These are phyloP conservation scores for Melampsora larici-populina DNA, from an alignment of 1,284 basidiomycete species.

Conservation along the genomic window DNA sequence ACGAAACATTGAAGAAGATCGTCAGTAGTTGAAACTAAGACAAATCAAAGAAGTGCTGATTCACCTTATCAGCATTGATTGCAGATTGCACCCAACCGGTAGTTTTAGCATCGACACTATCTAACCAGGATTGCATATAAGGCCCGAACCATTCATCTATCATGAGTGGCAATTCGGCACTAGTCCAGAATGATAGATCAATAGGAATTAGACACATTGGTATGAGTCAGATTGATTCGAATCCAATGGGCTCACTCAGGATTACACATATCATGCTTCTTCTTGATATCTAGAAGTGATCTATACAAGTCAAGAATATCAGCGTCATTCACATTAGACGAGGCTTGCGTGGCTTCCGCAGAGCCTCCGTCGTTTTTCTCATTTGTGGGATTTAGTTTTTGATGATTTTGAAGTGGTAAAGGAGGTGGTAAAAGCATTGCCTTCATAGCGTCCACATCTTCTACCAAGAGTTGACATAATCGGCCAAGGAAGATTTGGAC, in stretches of 20 bases:
- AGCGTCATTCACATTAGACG: constrained; percentile 16
- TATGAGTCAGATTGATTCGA: not conserved
- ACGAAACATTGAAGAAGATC: not conserved
- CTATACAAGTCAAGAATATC: constrained; percentile 37
- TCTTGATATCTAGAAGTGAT: constrained; percentile 33
- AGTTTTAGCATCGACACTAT: constrained; percentile 85
- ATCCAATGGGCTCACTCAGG: constrained; percentile 13
- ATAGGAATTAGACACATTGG: not conserved
- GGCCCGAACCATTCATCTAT: constrained; percentile 71
- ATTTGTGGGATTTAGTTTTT: constrained; percentile 47
- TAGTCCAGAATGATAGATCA: constrained; percentile 1
- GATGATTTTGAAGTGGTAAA: not conserved
- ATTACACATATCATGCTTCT: constrained; percentile 43
- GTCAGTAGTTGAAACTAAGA: no score
- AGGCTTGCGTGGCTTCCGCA: not conserved
- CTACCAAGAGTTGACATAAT: constrained; percentile 26
- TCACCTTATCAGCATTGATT: constrained; percentile 78
- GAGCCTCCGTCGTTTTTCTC: not conserved
- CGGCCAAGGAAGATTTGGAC: constrained; percentile 26
- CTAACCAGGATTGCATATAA: constrained; percentile 83
- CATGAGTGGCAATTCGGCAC: constrained; percentile 35
- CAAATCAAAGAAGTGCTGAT: constrained; percentile 20
- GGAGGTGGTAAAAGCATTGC: constrained; percentile 29
- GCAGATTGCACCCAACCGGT: constrained; percentile 91
- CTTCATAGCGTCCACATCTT: constrained; percentile 38